A percentile compares a stretch with the other conserved stretches of the same genome.
These are phyloP conservation scores for Carex scoparia DNA, from an alignment of 176 grass and related monocot species.

Conservation along the genomic window DNA sequence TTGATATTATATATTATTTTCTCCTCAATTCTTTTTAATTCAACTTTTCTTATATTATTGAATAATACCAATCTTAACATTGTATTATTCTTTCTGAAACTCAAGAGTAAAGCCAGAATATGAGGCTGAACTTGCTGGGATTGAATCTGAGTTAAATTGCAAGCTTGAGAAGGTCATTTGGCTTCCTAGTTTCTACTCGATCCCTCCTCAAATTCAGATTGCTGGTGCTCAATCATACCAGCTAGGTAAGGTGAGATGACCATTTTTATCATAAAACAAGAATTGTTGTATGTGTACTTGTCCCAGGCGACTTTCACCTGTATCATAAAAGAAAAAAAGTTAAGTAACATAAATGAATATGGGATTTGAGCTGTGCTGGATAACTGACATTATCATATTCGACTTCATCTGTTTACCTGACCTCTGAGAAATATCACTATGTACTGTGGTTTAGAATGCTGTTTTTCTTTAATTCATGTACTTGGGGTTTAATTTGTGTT, in stretches of 20 bases:
- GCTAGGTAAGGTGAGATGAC: conserved; percentile 59
- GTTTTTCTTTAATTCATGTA: not conserved
- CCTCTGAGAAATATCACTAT: not conserved
- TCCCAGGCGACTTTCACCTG: not conserved
- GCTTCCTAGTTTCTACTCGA: conserved; percentile 83
- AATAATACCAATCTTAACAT: not conserved
- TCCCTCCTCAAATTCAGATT: conserved; percentile 68
- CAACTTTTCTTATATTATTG: too few relatives aligned
- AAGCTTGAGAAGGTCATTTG: conserved; percentile 52
- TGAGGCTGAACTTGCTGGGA: conserved; percentile 40
- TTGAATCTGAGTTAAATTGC: conserved; percentile 74
- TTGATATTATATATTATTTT: too few relatives aligned
- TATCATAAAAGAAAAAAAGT: not conserved
- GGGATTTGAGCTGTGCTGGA: too few relatives aligned
- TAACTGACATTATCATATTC: not conserved
- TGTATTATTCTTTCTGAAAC: conserved; percentile 23
- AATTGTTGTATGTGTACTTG: not conserved
- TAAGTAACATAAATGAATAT: not conserved
- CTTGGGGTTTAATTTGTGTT: not conserved
- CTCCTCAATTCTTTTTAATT: too few relatives aligned
- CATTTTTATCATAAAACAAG: conserved; percentile 8
- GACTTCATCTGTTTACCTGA: not conserved
- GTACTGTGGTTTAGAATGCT: not conserved
- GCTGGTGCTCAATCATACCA: conserved; percentile 70
- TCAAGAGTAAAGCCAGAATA: conserved; percentile 72